A percentile compares a stretch with the other conserved stretches of the same genome.
phyloP scores from a whole-genome alignment of 208 protist species.

The Perkinsela sp. region DNA sequence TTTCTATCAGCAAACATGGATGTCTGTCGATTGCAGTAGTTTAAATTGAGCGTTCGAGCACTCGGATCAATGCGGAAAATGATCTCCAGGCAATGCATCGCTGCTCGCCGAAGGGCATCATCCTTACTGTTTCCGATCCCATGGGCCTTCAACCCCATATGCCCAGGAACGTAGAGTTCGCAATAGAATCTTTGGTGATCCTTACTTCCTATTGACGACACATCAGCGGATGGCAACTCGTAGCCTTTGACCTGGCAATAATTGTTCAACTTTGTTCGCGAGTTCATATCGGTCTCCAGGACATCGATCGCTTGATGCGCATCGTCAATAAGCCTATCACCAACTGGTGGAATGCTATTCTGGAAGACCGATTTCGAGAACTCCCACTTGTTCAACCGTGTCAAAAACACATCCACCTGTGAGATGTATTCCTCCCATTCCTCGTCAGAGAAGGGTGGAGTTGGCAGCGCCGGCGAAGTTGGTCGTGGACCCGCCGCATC shows the following conservation, averaged over 20 bases:
- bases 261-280: not conserved
- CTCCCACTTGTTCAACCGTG: not conserved
- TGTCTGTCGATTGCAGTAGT: not conserved
- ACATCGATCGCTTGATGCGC: not conserved
- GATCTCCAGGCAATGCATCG: slow-evolving; percentile 38
- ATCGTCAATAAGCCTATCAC: not conserved
- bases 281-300: not conserved
- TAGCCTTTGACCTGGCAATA: not conserved
- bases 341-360: not conserved
- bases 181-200: not conserved
- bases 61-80: slow-evolving; percentile 23
- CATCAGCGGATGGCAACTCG: not conserved
- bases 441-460: not conserved
- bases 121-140: slow-evolving; percentile 28
- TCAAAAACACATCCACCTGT: not conserved
- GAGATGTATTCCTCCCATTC: not conserved
- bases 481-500: not conserved
- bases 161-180: slow-evolving; percentile 16
- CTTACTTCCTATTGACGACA: not conserved
- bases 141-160: slow-evolving; percentile 14
- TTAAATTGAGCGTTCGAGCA: not conserved
- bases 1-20: not conserved
- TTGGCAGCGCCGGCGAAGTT: not conserved
- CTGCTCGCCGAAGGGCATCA: slow-evolving; percentile 16
- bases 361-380: not conserved